phyloP scores from a whole-genome alignment of 257 asterid species.

The Linaria vulgaris region DNA sequence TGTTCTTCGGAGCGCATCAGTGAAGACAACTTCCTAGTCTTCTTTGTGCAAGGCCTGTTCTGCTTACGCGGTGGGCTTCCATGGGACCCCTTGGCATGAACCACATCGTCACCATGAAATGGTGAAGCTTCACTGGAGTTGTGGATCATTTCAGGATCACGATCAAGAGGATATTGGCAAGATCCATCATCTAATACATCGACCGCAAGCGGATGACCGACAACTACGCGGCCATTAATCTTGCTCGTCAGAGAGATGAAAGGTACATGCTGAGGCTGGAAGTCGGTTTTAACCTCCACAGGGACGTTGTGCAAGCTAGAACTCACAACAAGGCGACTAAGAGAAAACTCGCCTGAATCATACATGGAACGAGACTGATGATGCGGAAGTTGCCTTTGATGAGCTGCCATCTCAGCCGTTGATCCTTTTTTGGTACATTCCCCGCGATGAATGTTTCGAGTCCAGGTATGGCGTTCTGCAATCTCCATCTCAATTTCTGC shows the following conservation, averaged over 20 bases:
- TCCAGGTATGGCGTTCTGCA: slow-evolving; percentile 56
- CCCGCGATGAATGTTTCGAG: slow-evolving; percentile 43
- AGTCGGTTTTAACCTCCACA: slow-evolving; percentile 55
- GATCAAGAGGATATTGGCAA: slow-evolving; percentile 44
- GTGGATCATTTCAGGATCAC: slow-evolving; percentile 49
- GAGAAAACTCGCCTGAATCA: slow-evolving; percentile 51
- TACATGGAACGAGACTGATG: slow-evolving; percentile 71
- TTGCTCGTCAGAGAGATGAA: slow-evolving; percentile 75
- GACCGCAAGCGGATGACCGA: slow-evolving; percentile 72
- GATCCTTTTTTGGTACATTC: slow-evolving; percentile 33
- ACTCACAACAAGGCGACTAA: slow-evolving; percentile 40
- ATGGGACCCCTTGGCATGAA: slow-evolving; percentile 28
- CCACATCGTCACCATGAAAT: slow-evolving; percentile 26
- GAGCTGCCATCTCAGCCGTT: slow-evolving; percentile 31
- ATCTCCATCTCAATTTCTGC: slow-evolving; percentile 39
- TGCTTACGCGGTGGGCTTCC: slow-evolving; percentile 31
- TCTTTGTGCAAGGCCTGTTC: slow-evolving; percentile 46
- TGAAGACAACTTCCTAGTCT: slow-evolving; percentile 68
- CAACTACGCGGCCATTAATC: slow-evolving; percentile 57
- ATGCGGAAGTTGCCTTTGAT: slow-evolving; percentile 66
- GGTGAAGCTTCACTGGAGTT: slow-evolving; percentile 20
- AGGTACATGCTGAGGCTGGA: slow-evolving; percentile 66
- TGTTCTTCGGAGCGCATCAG: slow-evolving; percentile 41
- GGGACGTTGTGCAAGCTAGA: slow-evolving; percentile 54
- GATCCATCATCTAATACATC: slow-evolving; percentile 59